phyloP scores from a whole-genome alignment of 2,329 filamentous ascomycete species.

The Teratosphaeria gauchensis region DNA sequence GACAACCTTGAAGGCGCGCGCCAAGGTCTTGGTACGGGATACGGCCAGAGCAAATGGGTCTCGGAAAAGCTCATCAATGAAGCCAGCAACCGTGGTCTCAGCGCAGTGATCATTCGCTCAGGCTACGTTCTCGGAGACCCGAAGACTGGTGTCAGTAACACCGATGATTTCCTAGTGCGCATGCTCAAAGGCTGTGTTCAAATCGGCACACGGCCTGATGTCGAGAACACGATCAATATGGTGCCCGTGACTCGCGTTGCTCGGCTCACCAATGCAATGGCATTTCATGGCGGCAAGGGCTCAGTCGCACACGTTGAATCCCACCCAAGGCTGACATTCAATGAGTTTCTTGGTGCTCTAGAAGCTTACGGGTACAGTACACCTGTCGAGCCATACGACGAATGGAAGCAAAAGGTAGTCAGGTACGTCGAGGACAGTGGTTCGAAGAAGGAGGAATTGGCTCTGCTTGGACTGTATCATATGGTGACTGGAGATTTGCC shows the following conservation, averaged over 20 bases:
- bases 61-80: constrained; percentile 63
- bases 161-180: constrained; percentile 83
- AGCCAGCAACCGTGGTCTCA: constrained; percentile 67
- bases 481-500: constrained; percentile 64
- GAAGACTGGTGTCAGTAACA: constrained; percentile 60
- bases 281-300: constrained; percentile 45
- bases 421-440: constrained; percentile 52
- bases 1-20: constrained; percentile 72
- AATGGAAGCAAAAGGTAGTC: constrained; percentile 60
- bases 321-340: constrained; percentile 69
- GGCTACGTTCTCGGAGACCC: constrained; percentile 77
- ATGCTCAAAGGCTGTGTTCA: constrained; percentile 84
- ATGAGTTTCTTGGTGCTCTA: constrained; percentile 63
- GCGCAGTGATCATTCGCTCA: constrained; percentile 66
- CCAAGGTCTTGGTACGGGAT: constrained; percentile 71
- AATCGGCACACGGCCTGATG: constrained; percentile 60
- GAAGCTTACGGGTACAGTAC: constrained; percentile 64
- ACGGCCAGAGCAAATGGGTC: constrained; percentile 87
- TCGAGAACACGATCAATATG: constrained; percentile 79
- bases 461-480: constrained; percentile 65
- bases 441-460: constrained; percentile 56
- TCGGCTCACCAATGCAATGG: constrained; percentile 65
- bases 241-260: constrained; percentile 80
- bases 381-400: constrained; percentile 55
- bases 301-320: constrained; percentile 66